phyloP scores from a whole-genome alignment of 2,329 filamentous ascomycete genomes.

The Colletotrichum liriopes region DNA sequence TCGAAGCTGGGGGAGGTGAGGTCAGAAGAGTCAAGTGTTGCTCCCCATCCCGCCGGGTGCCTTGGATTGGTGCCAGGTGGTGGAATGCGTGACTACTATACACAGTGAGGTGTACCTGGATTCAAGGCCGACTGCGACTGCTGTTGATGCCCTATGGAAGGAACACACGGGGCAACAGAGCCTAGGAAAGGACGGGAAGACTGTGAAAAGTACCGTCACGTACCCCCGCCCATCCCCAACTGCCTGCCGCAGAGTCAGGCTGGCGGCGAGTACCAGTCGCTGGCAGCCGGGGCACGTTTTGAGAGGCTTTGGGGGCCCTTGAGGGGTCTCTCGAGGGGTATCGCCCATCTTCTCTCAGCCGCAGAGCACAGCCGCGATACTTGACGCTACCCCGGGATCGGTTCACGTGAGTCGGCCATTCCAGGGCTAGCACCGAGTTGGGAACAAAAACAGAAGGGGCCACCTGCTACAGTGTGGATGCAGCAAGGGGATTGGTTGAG shows the following conservation, averaged over 20 bases:
- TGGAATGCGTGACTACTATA: background rate
- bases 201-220: background rate
- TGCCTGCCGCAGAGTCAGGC: conserved; percentile 30
- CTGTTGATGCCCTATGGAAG: background rate
- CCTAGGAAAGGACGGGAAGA: background rate
- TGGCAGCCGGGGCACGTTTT: conserved; percentile 4
- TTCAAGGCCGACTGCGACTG: conserved; percentile 2
- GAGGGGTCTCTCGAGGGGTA: conserved; percentile 1
- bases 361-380: conserved; percentile 33
- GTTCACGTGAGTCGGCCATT: conserved; percentile 42
- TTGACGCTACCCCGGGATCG: conserved; percentile 8
- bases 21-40: conserved; percentile 1
- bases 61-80: background rate
- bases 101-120: conserved; percentile 1
- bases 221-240: conserved; percentile 4
- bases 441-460: conserved; percentile 38
- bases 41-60: background rate
- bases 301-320: conserved; percentile 12
- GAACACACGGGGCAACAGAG: conserved; percentile 19
- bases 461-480: conserved; percentile 37
- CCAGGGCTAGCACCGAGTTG: conserved; percentile 37
- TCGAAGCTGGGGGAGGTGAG: background rate
- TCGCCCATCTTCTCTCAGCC: conserved; percentile 21
- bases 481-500: conserved; percentile 38
- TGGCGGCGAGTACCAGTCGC: background rate